Evolutionary conservation across 2,329 filamentous ascomycete species (phyloP).

Genomic region (Esteya vermicola): DNA sequence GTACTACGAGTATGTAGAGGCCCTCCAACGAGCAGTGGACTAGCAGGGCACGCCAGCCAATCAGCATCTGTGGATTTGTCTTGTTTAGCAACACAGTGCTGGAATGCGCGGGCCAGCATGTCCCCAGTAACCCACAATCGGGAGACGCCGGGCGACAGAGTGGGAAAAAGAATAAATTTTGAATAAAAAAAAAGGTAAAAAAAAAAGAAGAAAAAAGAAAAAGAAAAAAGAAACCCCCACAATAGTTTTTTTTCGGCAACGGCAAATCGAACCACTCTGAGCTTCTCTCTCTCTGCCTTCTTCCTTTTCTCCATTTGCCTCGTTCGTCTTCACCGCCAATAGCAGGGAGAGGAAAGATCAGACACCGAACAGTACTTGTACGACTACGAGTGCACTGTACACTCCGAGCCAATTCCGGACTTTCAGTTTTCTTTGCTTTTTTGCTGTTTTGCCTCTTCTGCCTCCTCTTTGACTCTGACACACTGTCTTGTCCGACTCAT

Average conservation of each 20-base stretch:
- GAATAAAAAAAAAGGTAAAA: not conserved
- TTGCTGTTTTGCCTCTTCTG: not conserved
- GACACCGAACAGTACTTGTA: too few species aligned
- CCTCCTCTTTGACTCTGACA: not conserved
- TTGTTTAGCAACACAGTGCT: not conserved
- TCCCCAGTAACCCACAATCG: constrained; percentile 4
- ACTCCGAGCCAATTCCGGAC: not conserved
- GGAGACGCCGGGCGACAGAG: constrained; percentile 7
- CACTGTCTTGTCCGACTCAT: not conserved
- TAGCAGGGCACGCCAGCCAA: constrained; percentile 5
- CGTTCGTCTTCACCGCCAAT: not conserved
- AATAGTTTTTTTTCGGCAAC: not conserved
- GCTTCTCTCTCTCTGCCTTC: too few species aligned
- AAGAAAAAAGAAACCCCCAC: not conserved
- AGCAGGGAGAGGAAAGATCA: too few species aligned
- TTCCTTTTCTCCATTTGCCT: not conserved
- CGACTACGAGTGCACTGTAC: too few species aligned
- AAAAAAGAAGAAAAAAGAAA: constrained; percentile 1
- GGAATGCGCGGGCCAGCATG: not conserved
- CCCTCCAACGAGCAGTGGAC: not conserved
- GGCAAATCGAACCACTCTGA: constrained; percentile 8
- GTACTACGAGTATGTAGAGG: not conserved
- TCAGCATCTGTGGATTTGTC: constrained; percentile 8
- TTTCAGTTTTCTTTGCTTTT: not conserved
- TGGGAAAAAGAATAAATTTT: not conserved